A percentile compares a stretch with the other conserved stretches of the same genome.
Conservation (phyloP, 257 asterid genomes). For the Nemophila menziesii region DNA sequence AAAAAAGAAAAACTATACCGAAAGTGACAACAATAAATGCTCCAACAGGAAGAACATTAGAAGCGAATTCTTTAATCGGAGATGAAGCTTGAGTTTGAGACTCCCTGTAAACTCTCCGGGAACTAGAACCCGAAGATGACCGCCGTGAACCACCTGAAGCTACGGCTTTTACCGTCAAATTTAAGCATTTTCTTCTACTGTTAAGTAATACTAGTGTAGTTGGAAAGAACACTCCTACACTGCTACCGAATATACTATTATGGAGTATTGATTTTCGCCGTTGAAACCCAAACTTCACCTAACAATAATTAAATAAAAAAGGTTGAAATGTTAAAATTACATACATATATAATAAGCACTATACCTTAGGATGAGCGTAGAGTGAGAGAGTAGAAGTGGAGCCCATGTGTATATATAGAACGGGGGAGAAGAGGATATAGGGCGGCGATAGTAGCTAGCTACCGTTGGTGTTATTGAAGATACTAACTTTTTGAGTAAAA, state of each 20-base stretch:
- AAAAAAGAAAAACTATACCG: slow-evolving; percentile 38
- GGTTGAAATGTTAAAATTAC: background rate
- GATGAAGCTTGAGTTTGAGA: slow-evolving; percentile 41
- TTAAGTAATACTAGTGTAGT: slow-evolving; percentile 14
- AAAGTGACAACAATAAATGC: slow-evolving; percentile 54
- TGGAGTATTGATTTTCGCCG: background rate
- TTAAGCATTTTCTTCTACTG: slow-evolving; percentile 19
- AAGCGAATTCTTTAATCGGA: slow-evolving; percentile 40
- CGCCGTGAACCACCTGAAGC: slow-evolving; percentile 36
- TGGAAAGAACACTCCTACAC: slow-evolving; percentile 21
- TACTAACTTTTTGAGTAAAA: no score
- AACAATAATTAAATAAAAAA: slow-evolving; percentile 1
- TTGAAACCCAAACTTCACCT: slow-evolving; percentile 27
- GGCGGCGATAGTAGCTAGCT: background rate
- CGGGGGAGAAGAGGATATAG: slow-evolving; percentile 3
- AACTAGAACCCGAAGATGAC: slow-evolving; percentile 23
- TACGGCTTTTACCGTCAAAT: slow-evolving; percentile 27
- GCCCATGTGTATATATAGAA: slow-evolving; percentile 22
- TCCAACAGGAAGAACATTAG: slow-evolving; percentile 58
- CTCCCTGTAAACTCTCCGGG: slow-evolving; percentile 57
- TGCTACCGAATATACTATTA: slow-evolving; percentile 12
- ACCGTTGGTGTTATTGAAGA: background rate
- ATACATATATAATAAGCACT: slow-evolving; percentile 1
- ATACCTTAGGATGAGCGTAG: slow-evolving; percentile 46
- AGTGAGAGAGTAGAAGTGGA: slow-evolving; percentile 42